Percentiles rank a stretch among this genome's conserved stretches.
Evolutionary conservation across 305 asterid genomes (phyloP).

Genomic region (Stenogyne calaminthoides): DNA sequence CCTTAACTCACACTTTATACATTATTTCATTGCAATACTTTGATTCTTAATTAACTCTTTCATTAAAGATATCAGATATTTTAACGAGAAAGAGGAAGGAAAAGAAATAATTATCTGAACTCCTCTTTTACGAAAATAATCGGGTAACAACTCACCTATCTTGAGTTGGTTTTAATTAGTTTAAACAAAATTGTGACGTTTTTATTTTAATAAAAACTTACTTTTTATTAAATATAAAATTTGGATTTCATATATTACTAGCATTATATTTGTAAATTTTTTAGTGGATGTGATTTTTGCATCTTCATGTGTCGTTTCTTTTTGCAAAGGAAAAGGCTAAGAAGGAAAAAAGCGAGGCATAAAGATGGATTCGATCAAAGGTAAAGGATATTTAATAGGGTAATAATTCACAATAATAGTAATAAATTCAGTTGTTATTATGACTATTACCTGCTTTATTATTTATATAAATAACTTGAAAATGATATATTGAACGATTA

Average conservation of each 20-base stretch:
- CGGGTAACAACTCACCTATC: too few relatives aligned
- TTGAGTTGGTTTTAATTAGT: too few relatives aligned
- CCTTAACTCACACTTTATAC: background rate
- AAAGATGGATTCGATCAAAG: constrained; percentile 6
- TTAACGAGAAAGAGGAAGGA: background rate
- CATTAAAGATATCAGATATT: too few relatives aligned
- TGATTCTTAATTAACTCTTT: background rate
- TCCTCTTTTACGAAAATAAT: background rate
- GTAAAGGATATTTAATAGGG: background rate
- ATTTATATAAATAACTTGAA: too few relatives aligned
- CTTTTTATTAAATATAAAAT: background rate
- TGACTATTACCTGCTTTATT: too few relatives aligned
- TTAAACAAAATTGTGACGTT: too few relatives aligned
- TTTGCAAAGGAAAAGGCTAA: constrained; percentile 8
- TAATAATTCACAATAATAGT: too few relatives aligned
- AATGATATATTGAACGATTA: background rate
- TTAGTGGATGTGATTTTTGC: constrained; percentile 16
- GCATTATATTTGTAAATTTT: constrained; percentile 3
- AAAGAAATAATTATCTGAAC: too few relatives aligned
- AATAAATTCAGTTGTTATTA: too few relatives aligned
- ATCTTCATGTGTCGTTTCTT: constrained; percentile 16
- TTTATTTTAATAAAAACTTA: too few relatives aligned
- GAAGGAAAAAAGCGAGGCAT: background rate
- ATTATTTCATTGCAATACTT: background rate
- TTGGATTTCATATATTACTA: background rate